Base-by-base conservation (phyloP, 345 rosid species). In the Combretum micranthum region DNA sequence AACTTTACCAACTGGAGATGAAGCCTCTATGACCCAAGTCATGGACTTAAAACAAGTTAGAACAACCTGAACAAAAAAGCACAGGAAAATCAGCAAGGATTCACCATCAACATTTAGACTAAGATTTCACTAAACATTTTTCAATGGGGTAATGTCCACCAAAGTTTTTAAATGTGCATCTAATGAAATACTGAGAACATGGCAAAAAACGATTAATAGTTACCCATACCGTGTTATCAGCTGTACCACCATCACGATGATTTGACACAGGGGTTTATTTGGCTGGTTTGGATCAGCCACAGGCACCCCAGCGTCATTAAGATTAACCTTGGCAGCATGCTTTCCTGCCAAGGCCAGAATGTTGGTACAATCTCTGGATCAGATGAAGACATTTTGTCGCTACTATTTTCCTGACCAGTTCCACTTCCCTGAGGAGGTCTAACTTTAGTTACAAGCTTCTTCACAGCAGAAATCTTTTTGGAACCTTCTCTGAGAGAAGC, bases 41-140 rank as follows among this genome's bases (percentile, higher is more conserved):
- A 81, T 81, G 65, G 87, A 81, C 72, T 84, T 79, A 53, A 81
- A 81, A 75, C 72, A 84, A 46, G 86, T 74, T 49, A 76, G 83
- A 64, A 84, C 81, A 67, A 72, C 86, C 90, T 84, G 57, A 61
- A 68, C 54, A 64, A 57, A 43, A 54, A 50, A 37, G 58, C 3
- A 25, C 46, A 39, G 17, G 26, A 18, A 50, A 17, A 47, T 13
- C 39, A 42, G 8, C 39, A 50, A 37, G 20, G 18, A 47, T 23
- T 4, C 63, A 37, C 18, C 53, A 46, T 9, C 50, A 44, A 17
- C 12, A 50, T 22, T 15, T 16, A 32, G 11, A 4, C 11, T 0
- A 42, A 51, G 56, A 32, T 32, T 9, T 17, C 37, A 48, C 25
- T 11, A 44, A 17, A 50, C 53, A 18, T 17, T 12, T 50, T 20